phyloP scores from a whole-genome alignment of 371 early-diverging fungal genomes.

The Mortierella sp. region DNA sequence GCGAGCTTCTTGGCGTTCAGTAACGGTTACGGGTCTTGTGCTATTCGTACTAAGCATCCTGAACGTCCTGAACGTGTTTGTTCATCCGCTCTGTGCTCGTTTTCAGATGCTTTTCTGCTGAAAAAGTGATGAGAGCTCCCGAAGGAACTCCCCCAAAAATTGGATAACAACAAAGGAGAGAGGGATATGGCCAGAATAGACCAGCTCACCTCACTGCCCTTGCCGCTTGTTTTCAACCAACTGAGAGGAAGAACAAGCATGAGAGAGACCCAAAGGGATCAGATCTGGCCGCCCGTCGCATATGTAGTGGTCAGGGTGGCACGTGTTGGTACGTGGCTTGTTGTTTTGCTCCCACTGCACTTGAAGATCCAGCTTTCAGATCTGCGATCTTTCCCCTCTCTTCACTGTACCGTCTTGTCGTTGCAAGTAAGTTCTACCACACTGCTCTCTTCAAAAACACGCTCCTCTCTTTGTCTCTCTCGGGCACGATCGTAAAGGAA shows the following conservation, averaged over 20 bases:
- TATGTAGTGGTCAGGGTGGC: too few relatives aligned
- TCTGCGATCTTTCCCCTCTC: background rate
- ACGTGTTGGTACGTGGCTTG: too few relatives aligned
- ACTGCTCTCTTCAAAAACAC: background rate
- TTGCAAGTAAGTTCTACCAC: constrained; percentile 7
- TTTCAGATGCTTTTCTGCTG: too few relatives aligned
- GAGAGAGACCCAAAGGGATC: constrained; percentile 18
- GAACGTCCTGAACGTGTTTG: too few relatives aligned
- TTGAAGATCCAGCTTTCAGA: background rate
- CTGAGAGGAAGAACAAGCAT: constrained; percentile 12
- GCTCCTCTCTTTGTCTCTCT: too few relatives aligned
- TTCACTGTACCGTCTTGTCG: background rate
- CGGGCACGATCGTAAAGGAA: constrained; percentile 2
- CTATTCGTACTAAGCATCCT: too few relatives aligned
- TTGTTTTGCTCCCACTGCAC: too few relatives aligned
- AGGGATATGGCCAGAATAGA: constrained; percentile 9
- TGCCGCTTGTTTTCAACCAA: constrained; percentile 10
- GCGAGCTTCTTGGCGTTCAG: too few relatives aligned
- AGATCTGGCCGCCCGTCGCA: too few relatives aligned
- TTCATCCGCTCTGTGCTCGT: too few relatives aligned
- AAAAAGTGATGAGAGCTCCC: constrained; percentile 5
- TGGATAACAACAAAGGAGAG: constrained; percentile 4
- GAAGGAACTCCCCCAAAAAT: constrained; percentile 12
- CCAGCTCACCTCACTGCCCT: background rate
- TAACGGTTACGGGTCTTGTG: too few relatives aligned